Conservation (phyloP, 2,329 filamentous ascomycete species). For the Huntiella savannae region DNA sequence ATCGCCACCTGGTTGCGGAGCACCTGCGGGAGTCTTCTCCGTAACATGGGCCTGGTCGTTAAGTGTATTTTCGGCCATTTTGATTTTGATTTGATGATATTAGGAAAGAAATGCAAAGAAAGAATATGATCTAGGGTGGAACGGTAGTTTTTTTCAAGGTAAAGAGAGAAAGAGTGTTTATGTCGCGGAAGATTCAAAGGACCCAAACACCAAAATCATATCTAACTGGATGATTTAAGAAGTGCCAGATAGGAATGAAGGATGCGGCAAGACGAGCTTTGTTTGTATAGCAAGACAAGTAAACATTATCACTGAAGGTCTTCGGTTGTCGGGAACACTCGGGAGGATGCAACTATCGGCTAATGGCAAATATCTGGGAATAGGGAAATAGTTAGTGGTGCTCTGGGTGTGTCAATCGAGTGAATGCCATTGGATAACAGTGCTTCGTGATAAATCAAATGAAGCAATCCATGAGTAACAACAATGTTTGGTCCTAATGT, state of each 20-base stretch:
- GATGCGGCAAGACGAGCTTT: too few relatives aligned
- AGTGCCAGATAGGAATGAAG: too few relatives aligned
- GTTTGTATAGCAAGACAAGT: too few relatives aligned
- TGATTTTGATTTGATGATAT: constrained; percentile 13
- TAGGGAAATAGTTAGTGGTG: constrained; percentile 6
- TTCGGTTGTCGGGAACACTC: too few relatives aligned
- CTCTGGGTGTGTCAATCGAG: neutral
- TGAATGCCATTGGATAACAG: neutral
- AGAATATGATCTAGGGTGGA: constrained; percentile 20
- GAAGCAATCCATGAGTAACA: neutral
- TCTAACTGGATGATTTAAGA: too few relatives aligned
- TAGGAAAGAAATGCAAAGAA: neutral
- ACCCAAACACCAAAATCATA: too few relatives aligned
- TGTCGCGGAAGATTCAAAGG: too few relatives aligned
- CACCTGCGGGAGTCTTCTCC: constrained; percentile 28
- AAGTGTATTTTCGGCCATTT: constrained; percentile 37
- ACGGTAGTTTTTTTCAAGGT: neutral
- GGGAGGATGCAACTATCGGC: neutral
- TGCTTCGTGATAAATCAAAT: too few relatives aligned
- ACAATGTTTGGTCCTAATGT: neutral
- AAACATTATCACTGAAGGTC: too few relatives aligned
- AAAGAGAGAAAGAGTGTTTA: too few relatives aligned
- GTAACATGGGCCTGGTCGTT: constrained; percentile 42
- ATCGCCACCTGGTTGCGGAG: constrained; percentile 22
- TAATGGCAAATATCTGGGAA: neutral